These are phyloP conservation scores for Phytophthora litchii DNA, from an alignment of 352 stramenopile species.

Conservation along the genomic window DNA sequence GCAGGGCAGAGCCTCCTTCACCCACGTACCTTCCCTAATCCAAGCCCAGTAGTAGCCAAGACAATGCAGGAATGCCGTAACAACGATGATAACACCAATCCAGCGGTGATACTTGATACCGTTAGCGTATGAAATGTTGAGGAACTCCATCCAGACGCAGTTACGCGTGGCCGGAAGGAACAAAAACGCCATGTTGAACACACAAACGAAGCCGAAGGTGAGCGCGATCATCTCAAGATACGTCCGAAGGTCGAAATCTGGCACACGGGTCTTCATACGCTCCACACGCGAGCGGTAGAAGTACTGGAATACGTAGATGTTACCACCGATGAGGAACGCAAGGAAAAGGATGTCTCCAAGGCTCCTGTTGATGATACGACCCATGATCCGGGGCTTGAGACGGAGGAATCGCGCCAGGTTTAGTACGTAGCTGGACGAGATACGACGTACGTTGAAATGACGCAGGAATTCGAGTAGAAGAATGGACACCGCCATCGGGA, in stretches of 20 bases:
- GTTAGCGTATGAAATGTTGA: slow-evolving; percentile 63
- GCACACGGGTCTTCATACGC: slow-evolving; percentile 16
- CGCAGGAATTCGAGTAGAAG: slow-evolving; percentile 48
- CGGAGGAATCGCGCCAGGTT: slow-evolving; percentile 40
- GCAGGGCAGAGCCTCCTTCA: slow-evolving; percentile 40
- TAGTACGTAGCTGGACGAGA: slow-evolving; percentile 36
- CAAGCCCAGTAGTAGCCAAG: slow-evolving; percentile 40
- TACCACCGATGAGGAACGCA: no score
- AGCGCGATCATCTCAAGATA: slow-evolving; percentile 40
- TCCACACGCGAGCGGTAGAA: slow-evolving; percentile 15
- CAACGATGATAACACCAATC: slow-evolving; percentile 43
- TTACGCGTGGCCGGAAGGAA: slow-evolving; percentile 50
- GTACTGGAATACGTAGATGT: slow-evolving; percentile 7
- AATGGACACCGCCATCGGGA: slow-evolving; percentile 44
- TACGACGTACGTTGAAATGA: slow-evolving; percentile 44
- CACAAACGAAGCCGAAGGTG: slow-evolving; percentile 42
- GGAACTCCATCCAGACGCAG: slow-evolving; percentile 61
- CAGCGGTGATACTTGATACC: slow-evolving; percentile 62
- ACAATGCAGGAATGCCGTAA: slow-evolving; percentile 42
- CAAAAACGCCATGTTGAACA: slow-evolving; percentile 61
- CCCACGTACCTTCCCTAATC: slow-evolving; percentile 28
- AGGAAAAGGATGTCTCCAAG: background rate
- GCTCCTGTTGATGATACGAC: slow-evolving; percentile 47
- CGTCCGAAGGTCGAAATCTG: slow-evolving; percentile 20
- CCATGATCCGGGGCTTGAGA: slow-evolving; percentile 40